Evolutionary conservation across 1,284 basidiomycete species (phyloP), one percentile per base, ranked within the genome.

Genomic region (Ustilago nuda): DNA sequence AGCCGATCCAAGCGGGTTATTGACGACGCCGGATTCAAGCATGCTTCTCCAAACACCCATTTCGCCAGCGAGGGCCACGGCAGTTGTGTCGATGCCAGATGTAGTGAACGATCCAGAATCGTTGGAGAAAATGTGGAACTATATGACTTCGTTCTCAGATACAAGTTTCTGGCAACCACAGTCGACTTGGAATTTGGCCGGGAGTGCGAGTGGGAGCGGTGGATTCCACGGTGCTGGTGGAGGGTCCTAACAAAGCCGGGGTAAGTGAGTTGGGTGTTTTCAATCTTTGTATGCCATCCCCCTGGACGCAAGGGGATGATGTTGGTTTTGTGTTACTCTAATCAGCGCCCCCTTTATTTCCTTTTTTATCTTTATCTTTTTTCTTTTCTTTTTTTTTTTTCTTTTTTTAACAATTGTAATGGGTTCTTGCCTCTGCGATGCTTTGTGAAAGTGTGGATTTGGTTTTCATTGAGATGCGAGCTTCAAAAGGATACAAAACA

Each of bases 51-150:
- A 23, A 4, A 55, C 69, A 8, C 52, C 59, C 1, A 52, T 72
- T 7, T 58, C 69, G 33, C 30, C 62, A 7, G 50, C 62, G 3
- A 61, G 54, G 1, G 61, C 61, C 4, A 62, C 52, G 4, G 69
- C 60, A 3, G 64, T 57, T 30, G 70, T 61, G 0, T 23, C 56
- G 0, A 70, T 75, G 48, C 72, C 67, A n/a, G 48, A 66, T 35
- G 61, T 72, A 0, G 68, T 71, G 2, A 66, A 72, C 43, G 76
- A 78, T 23, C 65, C 68, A 1, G 76, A 72, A 41, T 69, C 69
- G 39, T 51, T 72, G 13, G 77, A 79, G 37, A 56, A 73, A 23
- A 66, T 79, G 72, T 79, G 77, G 77, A 63, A 79, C 58, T 79
- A 72, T 64, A 69, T 79, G 66, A 76, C 73, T 13, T 52, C 73